Base-by-base conservation (phyloP, 2,329 filamentous ascomycete species). In the Mycocentrospora acerina region DNA sequence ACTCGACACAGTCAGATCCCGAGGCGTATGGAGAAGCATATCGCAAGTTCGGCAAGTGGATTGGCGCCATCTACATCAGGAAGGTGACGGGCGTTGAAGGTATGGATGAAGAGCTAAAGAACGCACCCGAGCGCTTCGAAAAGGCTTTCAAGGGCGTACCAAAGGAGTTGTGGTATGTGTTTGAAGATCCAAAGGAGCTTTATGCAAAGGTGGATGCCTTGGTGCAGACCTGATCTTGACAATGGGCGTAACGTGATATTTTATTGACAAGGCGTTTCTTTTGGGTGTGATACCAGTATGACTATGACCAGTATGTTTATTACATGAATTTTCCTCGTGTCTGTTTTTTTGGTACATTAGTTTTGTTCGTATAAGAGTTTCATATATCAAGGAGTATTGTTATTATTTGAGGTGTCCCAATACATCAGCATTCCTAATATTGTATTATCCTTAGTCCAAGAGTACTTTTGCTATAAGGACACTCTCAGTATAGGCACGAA, bases 1-100 rank as follows among this genome's bases (percentile, higher is more conserved):
- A 97, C 68, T 91, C 85, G 26, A 96, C 90, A 0, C 91, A 96
- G 68, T 85, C 81, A 17, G 91, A 97, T 55, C 90, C 91, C 0
- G 91, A 97, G 64, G 81, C 88, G 0, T 97, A 96, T 60, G 90
- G 84, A 18, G 83, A 90, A 52, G 82, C 88, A 68, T 90, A 77
- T 66, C 65, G 82, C 35, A 75, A 77, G 32, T 80, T 83, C 46
- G 83, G 84, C 0, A 80, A 78, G 6, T 96, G 90, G 88, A 80
- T 96, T 45, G 80, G 81, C 45, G 78, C 86, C 10, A 93, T 97
- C 31, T 85, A 88, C 48, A 95, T 96, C 56, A 81, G 90, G 37
- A 91, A 88, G 60, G 89, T 93, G 0, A 83, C 77, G 2, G 85
- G 90, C 46, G 80, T 93, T 16, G 81, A 83, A 1, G 79, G 85